These are phyloP conservation scores for Phaeotremella fagi DNA, from an alignment of 768 basidiomycete species.

Conservation along the genomic window DNA sequence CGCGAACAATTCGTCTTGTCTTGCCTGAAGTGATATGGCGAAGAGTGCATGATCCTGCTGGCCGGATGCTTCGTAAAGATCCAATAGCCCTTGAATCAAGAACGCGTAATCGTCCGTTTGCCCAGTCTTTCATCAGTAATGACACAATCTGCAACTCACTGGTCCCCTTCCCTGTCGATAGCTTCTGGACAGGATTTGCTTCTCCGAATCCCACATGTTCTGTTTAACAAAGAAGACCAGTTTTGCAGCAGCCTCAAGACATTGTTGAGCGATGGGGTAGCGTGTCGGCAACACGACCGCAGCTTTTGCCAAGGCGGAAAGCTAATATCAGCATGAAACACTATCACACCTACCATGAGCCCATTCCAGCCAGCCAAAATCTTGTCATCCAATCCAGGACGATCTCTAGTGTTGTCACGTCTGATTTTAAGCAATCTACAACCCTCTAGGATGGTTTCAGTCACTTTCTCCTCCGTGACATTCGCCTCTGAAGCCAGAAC, in stretches of 20 bases:
- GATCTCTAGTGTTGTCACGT: constrained; percentile 48
- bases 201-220: constrained; percentile 32
- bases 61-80: constrained; percentile 50
- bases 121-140: constrained; percentile 12
- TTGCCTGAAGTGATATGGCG: constrained; percentile 49
- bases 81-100: constrained; percentile 46
- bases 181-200: constrained; percentile 42
- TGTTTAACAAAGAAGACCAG: constrained; percentile 28
- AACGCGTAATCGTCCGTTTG: constrained; percentile 53
- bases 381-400: constrained; percentile 53
- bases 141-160: constrained; percentile 3
- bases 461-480: constrained; percentile 28
- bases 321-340: constrained; percentile 6
- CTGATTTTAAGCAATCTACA: constrained; percentile 37
- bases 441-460: constrained; percentile 20
- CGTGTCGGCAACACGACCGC: constrained; percentile 13
- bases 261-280: constrained; percentile 19
- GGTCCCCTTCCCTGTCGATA: constrained; percentile 50
- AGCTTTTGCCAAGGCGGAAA: constrained; percentile 33
- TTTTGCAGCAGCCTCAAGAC: constrained; percentile 14
- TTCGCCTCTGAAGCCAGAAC: constrained; percentile 16
- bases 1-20: constrained; percentile 51
- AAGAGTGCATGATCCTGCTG: constrained; percentile 45
- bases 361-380: constrained; percentile 52
- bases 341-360: constrained; percentile 46